These are phyloP conservation scores for Colletotrichum noveboracense DNA, from an alignment of 2,329 filamentous ascomycete species.

Conservation along the genomic window DNA sequence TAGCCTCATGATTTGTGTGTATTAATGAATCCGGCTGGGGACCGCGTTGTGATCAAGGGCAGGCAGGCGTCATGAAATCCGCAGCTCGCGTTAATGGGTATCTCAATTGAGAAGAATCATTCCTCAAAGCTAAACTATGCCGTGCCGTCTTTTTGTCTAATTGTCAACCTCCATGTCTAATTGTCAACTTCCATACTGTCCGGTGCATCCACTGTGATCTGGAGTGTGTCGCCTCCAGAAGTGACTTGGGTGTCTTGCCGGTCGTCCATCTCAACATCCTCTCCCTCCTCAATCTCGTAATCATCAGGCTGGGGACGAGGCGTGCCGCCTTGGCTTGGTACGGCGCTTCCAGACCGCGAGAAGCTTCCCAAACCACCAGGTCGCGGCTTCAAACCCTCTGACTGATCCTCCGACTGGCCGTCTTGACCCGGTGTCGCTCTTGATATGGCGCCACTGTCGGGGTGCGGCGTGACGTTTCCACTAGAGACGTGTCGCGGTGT, in stretches of 20 bases:
- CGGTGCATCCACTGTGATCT: constrained; percentile 55
- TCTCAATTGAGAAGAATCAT: constrained; percentile 15
- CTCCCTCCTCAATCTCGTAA: constrained; percentile 46
- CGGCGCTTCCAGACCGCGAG: constrained; percentile 44
- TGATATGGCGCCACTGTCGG: constrained; percentile 45
- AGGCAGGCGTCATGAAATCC: not conserved
- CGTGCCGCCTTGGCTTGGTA: constrained; percentile 41
- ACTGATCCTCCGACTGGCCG: constrained; percentile 32
- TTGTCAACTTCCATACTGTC: constrained; percentile 69
- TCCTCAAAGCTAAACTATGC: not conserved
- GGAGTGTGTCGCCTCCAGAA: constrained; percentile 48
- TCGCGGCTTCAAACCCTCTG: constrained; percentile 31
- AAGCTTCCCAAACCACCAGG: constrained; percentile 1
- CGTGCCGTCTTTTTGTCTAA: not conserved
- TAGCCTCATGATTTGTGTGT: not conserved
- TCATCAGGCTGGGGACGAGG: constrained; percentile 34
- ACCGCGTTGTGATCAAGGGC: not conserved
- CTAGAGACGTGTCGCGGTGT: constrained; percentile 57
- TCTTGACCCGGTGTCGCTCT: constrained; percentile 34
- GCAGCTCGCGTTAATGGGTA: constrained; percentile 7
- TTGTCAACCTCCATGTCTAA: constrained; percentile 61
- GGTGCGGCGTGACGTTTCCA: constrained; percentile 55
- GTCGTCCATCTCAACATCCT: constrained; percentile 67
- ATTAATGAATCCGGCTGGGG: not conserved
- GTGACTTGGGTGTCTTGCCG: constrained; percentile 37